Percentiles rank a stretch among this genome's conserved stretches.
These are phyloP conservation scores for Fusarium ambrosium DNA, from an alignment of 2,329 filamentous ascomycete species.

Conservation along the genomic window DNA sequence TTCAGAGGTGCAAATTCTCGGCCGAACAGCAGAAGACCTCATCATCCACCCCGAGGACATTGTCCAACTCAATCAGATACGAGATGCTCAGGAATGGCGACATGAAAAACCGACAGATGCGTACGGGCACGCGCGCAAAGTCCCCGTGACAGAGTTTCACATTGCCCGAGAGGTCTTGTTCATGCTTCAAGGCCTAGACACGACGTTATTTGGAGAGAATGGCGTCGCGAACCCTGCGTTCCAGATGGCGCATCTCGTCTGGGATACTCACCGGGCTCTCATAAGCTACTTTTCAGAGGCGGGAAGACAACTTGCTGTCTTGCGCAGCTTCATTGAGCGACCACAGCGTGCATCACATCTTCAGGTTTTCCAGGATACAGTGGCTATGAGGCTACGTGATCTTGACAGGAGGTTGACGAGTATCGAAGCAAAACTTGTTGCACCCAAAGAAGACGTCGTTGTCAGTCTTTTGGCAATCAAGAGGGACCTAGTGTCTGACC, in stretches of 20 bases:
- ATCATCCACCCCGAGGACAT: conserved; percentile 53
- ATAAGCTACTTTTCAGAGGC: conserved; percentile 62
- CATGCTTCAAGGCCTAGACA: conserved; percentile 85
- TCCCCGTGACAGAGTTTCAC: conserved; percentile 77
- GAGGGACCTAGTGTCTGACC: conserved; percentile 66
- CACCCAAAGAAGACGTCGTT: conserved; percentile 64
- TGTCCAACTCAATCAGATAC: conserved; percentile 49
- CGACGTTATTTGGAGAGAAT: conserved; percentile 73
- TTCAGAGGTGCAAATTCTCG: conserved; percentile 41
- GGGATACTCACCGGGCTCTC: conserved; percentile 64
- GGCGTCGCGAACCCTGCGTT: conserved; percentile 57
- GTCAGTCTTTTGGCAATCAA: conserved; percentile 77
- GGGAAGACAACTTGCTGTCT: conserved; percentile 59
- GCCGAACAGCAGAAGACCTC: conserved; percentile 49
- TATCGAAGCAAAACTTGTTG: conserved; percentile 73
- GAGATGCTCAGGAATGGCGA: conserved; percentile 55
- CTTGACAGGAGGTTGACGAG: conserved; percentile 72
- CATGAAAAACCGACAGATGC: conserved; percentile 50
- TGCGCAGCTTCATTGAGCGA: conserved; percentile 60
- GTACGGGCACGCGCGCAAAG: conserved; percentile 53
- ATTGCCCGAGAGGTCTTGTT: conserved; percentile 83
- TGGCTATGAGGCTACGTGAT: conserved; percentile 66
- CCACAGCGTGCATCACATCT: conserved; percentile 69
- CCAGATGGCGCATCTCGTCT: conserved; percentile 63
- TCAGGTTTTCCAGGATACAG: conserved; percentile 78